Evolutionary conservation across 345 rosid genomes (phyloP), one percentile per base, ranked within the genome.

Genomic region (Lepidium didymum): DNA sequence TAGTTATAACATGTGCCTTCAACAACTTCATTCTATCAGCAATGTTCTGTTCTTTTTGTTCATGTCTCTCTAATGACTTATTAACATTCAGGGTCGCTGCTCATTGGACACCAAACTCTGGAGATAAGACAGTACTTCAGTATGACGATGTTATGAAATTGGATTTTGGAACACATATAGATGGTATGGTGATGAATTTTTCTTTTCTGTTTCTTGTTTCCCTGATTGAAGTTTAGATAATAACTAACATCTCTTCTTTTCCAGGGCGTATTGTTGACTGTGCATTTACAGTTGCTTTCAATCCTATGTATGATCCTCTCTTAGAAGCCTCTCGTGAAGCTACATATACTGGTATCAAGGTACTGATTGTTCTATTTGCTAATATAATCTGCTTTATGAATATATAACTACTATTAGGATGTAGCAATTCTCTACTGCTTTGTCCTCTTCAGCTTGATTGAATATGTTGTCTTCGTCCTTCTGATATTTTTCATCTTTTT

Each of bases 201-300:
- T 29, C 3, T 6, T 44, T 8, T 41, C 5, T 19, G 62, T 12
- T 25, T 38, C 47, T 18, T 41, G 21, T 70, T 10, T 19, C 10
- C 10, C 27, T 8, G 1, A 1, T 25, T 27, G 19, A 53, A 50
- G 31, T 45, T 53, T 64, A 21, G 62, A 40, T 53, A 25, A 38
- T 47, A 68, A 38, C 11, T 29, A 29, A 47, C 70, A 70, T 74
- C 11, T 53, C n/a, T 70, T 72, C 67, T 75, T 62, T 79, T 75
- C 44, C 87, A 94, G 99, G 99, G 47, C 75, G 37, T 74, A 94
- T 91, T 11, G 81, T 94, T 64, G 99, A 91, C 69, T 91, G 86
- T 82, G 96, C 99, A 38, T 94, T 94, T 79, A 94, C 96, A 19
- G 96, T 94, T 78, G 97, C 99, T 12, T 89, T 94, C 85, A 91